Percentiles rank a stretch among this genome's conserved stretches.
phyloP scores from a whole-genome alignment of 805 yeast species.

The Wickerhamiella kazuoi region DNA sequence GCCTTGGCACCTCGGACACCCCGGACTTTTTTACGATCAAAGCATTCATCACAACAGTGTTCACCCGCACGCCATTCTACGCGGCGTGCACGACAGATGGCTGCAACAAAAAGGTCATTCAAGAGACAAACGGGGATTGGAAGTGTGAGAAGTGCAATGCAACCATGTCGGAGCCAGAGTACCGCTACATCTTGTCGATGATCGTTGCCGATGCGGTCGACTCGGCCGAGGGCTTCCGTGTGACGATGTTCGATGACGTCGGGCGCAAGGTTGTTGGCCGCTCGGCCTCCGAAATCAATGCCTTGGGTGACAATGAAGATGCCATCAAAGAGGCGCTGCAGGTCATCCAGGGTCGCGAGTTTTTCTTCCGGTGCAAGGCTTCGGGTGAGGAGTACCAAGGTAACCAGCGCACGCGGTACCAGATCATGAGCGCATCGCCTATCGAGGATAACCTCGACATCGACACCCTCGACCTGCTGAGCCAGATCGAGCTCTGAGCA shows the following conservation, averaged over 20 bases:
- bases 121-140: constrained; percentile 56
- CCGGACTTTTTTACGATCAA: constrained; percentile 64
- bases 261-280: constrained; percentile 51
- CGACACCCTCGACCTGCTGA: constrained; percentile 6
- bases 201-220: constrained; percentile 67
- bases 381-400: constrained; percentile 74
- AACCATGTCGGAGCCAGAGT: constrained; percentile 47
- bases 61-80: constrained; percentile 63
- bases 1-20: constrained; percentile 55
- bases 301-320: constrained; percentile 22
- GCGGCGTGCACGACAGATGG: constrained; percentile 70
- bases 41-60: constrained; percentile 55
- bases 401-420: constrained; percentile 46
- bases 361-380: constrained; percentile 59
- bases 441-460: constrained; percentile 11
- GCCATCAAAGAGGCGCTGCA: constrained; percentile 29
- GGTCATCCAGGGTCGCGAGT: constrained; percentile 47
- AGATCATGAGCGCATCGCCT: constrained; percentile 31
- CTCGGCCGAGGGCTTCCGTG: constrained; percentile 34
- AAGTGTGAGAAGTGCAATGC: constrained; percentile 84
- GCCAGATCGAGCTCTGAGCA: constrained; percentile 5
- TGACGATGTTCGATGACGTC: constrained; percentile 71
- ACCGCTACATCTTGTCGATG: constrained; percentile 63
- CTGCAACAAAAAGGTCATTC: constrained; percentile 73
- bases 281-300: constrained; percentile 43